These are phyloP conservation scores for Pichia rugopelliculosa DNA, from an alignment of 805 yeast genomes.

Conservation along the genomic window DNA sequence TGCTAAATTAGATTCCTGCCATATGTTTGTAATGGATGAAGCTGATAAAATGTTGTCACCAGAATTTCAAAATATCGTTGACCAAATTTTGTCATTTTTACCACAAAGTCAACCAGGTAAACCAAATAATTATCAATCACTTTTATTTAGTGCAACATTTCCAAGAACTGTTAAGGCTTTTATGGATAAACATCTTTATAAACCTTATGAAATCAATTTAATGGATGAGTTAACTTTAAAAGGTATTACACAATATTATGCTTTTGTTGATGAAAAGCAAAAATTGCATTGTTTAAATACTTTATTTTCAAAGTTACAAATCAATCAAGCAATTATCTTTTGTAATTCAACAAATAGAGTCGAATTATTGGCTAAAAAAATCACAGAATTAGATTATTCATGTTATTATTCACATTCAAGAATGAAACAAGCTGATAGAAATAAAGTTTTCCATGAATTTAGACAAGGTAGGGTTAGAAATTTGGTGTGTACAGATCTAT, in stretches of 20 bases:
- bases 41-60: constrained; percentile 94
- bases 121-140: constrained; percentile 60
- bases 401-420: constrained; percentile 96
- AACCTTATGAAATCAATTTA: constrained; percentile 91
- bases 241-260: constrained; percentile 96
- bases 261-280: constrained; percentile 96
- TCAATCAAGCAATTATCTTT: constrained; percentile 93
- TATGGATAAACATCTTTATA: constrained; percentile 82
- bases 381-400: constrained; percentile 92
- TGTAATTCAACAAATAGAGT: constrained; percentile 97
- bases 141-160: constrained; percentile 92
- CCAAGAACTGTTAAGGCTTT: constrained; percentile 89
- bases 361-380: constrained; percentile 89
- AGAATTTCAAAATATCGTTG: constrained; percentile 82
- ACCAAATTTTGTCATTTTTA: constrained; percentile 75
- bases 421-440: constrained; percentile 96
- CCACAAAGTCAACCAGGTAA: constrained; percentile 38
- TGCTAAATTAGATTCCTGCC: constrained; percentile 82
- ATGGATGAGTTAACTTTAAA: constrained; percentile 96
- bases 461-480: constrained; percentile 98
- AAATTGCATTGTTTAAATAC: constrained; percentile 95
- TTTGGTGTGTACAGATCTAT: constrained; percentile 90
- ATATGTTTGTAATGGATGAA: constrained; percentile 93
- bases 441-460: constrained; percentile 96
- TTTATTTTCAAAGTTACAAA: constrained; percentile 84